Evolutionary conservation across 768 basidiomycete species (phyloP).

Genomic region (Lactarius deliciosus): DNA sequence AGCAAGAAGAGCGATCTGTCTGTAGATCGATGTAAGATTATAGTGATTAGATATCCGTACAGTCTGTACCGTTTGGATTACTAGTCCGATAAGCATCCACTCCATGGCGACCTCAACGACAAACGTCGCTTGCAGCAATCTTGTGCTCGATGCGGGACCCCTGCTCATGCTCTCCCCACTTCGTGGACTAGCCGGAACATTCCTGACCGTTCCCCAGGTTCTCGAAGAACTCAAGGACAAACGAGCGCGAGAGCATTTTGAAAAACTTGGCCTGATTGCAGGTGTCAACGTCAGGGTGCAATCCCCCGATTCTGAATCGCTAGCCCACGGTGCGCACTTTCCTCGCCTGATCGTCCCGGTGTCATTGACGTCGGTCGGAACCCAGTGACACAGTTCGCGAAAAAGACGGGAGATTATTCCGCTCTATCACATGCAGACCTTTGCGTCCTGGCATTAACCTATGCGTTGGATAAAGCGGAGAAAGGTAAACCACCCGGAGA

Average conservation of each 20-base stretch:
- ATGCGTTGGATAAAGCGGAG: constrained; percentile 64
- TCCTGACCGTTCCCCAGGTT: constrained; percentile 88
- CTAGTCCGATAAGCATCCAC: background rate
- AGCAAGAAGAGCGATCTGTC: background rate
- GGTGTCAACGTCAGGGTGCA: constrained; percentile 74
- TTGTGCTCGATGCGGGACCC: constrained; percentile 94
- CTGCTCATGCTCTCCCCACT: constrained; percentile 86
- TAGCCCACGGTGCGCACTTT: constrained; percentile 55
- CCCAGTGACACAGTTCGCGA: constrained; percentile 85
- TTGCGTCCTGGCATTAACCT: constrained; percentile 85
- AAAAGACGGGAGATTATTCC: constrained; percentile 94
- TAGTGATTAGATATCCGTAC: background rate
- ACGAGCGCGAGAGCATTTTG: constrained; percentile 83
- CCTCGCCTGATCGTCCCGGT: constrained; percentile 2
- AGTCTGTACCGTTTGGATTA: background rate
- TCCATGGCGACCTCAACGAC: constrained; percentile 26
- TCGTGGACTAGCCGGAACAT: constrained; percentile 83
- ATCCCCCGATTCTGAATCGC: constrained; percentile 65
- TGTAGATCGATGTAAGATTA: constrained; percentile 6
- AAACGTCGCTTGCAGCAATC: constrained; percentile 60
- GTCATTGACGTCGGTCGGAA: constrained; percentile 30
- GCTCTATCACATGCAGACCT: constrained; percentile 91
- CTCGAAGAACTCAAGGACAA: constrained; percentile 87
- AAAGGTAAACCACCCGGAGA: constrained; percentile 33
- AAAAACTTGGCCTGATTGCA: constrained; percentile 69